Evolutionary conservation across 352 stramenopile genomes (phyloP).

Genomic region (Phytophthora hibernalis): DNA sequence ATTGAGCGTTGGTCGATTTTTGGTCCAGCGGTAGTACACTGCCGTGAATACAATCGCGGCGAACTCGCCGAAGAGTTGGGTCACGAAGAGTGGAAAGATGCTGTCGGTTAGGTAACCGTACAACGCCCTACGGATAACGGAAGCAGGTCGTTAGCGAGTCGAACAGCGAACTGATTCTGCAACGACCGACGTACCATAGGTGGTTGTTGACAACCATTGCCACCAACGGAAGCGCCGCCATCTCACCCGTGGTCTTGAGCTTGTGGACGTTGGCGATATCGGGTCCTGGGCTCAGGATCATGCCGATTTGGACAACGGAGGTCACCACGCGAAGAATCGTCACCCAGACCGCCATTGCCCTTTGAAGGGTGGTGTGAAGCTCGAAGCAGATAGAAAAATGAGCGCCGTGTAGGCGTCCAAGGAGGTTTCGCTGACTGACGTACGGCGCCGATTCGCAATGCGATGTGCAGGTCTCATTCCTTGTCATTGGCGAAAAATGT

Average conservation of each 20-base stretch:
- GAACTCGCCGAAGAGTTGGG: constrained; percentile 34
- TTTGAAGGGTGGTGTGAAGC: neutral
- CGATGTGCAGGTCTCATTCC: constrained; percentile 4
- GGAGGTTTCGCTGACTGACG: constrained; percentile 24
- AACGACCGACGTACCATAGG: constrained; percentile 17
- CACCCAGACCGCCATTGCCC: constrained; percentile 18
- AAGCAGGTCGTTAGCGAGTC: neutral
- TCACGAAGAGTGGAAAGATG: constrained; percentile 42
- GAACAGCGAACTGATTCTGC: neutral
- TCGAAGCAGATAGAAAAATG: constrained; percentile 25
- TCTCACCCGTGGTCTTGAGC: constrained; percentile 32
- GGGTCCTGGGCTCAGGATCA: constrained; percentile 31
- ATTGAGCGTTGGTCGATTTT: constrained; percentile 20
- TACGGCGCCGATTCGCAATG: constrained; percentile 9
- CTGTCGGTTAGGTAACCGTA: constrained; percentile 40
- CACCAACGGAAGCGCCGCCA: constrained; percentile 33
- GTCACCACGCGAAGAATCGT: constrained; percentile 34
- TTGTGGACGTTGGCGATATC: constrained; percentile 29
- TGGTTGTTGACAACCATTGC: constrained; percentile 43
- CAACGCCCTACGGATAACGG: constrained; percentile 19
- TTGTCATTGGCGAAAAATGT: constrained; percentile 14
- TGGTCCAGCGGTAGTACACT: constrained; percentile 33
- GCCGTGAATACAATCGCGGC: constrained; percentile 25
- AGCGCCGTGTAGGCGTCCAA: neutral
- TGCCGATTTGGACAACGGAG: constrained; percentile 28